Evolutionary conservation across 805 yeast genomes (phyloP), one percentile per base, ranked within the genome.

Genomic region (Hemisphaericaspora nanyangensis): DNA sequence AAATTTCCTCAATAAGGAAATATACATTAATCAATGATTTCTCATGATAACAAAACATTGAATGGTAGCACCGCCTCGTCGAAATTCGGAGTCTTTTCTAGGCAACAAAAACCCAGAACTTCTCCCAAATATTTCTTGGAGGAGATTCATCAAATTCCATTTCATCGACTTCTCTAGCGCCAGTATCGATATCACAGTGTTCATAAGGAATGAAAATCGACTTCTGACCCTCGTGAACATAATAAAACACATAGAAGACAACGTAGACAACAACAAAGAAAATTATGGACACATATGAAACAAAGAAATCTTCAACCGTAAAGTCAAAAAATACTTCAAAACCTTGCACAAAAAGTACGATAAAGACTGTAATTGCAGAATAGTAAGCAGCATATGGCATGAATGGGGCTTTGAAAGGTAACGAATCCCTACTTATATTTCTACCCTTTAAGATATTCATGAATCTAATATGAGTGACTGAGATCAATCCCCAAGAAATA

Each of bases 301-400:
- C 77, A 56, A 85, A 77, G 66, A 86, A 86, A 27, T 65, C 61
- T 8, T 76, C 57, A 3, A 76, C 84, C 43, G 63, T 65, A 51
- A 82, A 64, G 8, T 60, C 59, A 39, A 77, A 77, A 61, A 86
- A 86, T 1, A 77, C 76, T 1, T 72, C 59, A 58, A 74, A 86
- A 28, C 95, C 95, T 61, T 87, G 90, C 45, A 86, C 69, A 44
- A 85, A 69, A 19, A 76, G 74, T 54, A 87, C 74, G 20, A 82
- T 46, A 11, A 70, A 57, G 46, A 82, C 69, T 47, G 76, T 68
- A 38, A 70, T 60, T 3, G 77, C 61, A 3, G 87, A 76, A 50
- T 83, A 82, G 60, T 77, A 80, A 1, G 90, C 85, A 43, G 67
- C 61, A 45, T 56, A 74, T 3, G 95, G 91, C 80, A 81, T 82